phyloP scores from a whole-genome alignment of 495 filamentous ascomycete genomes.

The Penicillium ucsense region DNA sequence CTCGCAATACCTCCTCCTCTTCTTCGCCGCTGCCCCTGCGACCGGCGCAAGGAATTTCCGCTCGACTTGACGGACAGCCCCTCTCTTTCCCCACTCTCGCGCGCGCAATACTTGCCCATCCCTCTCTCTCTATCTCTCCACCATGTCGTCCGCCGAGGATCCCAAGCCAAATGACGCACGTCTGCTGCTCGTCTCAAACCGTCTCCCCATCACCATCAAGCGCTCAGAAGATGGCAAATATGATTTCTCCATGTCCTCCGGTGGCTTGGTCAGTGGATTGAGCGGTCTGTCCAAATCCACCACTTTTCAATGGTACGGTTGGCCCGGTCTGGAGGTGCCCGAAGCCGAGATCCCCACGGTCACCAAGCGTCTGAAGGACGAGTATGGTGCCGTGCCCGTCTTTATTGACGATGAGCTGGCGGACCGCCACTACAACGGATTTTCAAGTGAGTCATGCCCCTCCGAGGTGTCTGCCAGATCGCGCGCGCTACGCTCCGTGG shows the following conservation, averaged over 20 bases:
- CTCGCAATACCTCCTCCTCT: too few species aligned
- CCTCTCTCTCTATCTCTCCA: constrained; percentile 1
- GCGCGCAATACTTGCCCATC: background rate
- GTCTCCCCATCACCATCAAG: constrained; percentile 92
- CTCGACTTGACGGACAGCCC: too few species aligned
- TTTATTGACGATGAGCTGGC: constrained; percentile 72
- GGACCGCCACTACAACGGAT: constrained; percentile 78
- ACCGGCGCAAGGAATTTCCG: too few species aligned
- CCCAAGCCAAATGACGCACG: constrained; percentile 26
- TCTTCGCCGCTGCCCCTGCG: too few species aligned
- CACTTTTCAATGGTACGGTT: constrained; percentile 95
- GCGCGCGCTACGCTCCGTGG: too few species aligned
- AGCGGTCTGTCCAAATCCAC: constrained; percentile 84
- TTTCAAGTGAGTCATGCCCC: constrained; percentile 55
- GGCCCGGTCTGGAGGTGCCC: constrained; percentile 83
- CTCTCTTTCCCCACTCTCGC: background rate
- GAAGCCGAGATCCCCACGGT: constrained; percentile 56
- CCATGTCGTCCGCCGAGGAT: constrained; percentile 29
- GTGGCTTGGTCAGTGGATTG: constrained; percentile 83
- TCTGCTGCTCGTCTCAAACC: constrained; percentile 84
- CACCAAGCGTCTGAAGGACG: constrained; percentile 56
- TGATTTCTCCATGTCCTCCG: constrained; percentile 88
- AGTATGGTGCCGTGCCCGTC: constrained; percentile 65
- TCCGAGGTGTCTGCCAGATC: too few species aligned
- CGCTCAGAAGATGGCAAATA: constrained; percentile 75